Evolutionary conservation across 2,329 filamentous ascomycete genomes (phyloP).

Genomic region (Arthrobotrys iridis): DNA sequence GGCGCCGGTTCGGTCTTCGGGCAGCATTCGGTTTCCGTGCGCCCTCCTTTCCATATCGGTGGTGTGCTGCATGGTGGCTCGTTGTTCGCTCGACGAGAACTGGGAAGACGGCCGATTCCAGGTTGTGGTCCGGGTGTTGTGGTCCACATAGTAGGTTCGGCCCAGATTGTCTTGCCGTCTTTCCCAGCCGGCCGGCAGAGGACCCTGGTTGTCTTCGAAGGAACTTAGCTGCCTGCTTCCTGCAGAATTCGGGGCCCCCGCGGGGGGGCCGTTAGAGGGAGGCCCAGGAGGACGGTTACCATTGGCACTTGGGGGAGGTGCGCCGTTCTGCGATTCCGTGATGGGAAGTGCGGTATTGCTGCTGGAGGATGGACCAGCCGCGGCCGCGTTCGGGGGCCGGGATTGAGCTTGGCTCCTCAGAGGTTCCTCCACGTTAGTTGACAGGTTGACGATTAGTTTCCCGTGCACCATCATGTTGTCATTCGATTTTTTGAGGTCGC

Average conservation of each 20-base stretch:
- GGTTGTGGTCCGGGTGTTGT: slow-evolving; percentile 95
- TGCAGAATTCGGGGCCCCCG: slow-evolving; percentile 60
- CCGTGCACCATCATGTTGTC: slow-evolving; percentile 98
- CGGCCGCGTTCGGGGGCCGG: slow-evolving; percentile 18
- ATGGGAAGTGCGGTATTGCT: slow-evolving; percentile 56
- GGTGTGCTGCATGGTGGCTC: slow-evolving; percentile 84
- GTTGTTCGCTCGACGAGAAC: slow-evolving; percentile 78
- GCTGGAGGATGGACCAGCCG: slow-evolving; percentile 58
- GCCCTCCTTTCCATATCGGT: slow-evolving; percentile 91
- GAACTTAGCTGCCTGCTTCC: slow-evolving; percentile 76
- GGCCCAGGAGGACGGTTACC: slow-evolving; percentile 60
- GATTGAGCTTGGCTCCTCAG: slow-evolving; percentile 64
- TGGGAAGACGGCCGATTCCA: slow-evolving; percentile 90
- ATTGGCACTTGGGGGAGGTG: slow-evolving; percentile 62
- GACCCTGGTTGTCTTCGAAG: slow-evolving; percentile 95
- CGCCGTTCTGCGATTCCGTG: slow-evolving; percentile 61
- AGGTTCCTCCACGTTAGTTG: slow-evolving; percentile 82
- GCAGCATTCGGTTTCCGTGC: slow-evolving; percentile 94
- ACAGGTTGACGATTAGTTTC: slow-evolving; percentile 95
- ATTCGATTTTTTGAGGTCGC: slow-evolving; percentile 96
- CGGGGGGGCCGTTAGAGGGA: slow-evolving; percentile 61
- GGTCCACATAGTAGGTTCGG: slow-evolving; percentile 96
- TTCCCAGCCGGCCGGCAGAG: slow-evolving; percentile 93
- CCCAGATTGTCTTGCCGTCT: slow-evolving; percentile 93
- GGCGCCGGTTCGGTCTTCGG: slow-evolving; percentile 92